Percentiles rank a stretch among this genome's conserved stretches.
Evolutionary conservation across 2,329 filamentous ascomycete species (phyloP).

Genomic region (Cladosporium sp.): DNA sequence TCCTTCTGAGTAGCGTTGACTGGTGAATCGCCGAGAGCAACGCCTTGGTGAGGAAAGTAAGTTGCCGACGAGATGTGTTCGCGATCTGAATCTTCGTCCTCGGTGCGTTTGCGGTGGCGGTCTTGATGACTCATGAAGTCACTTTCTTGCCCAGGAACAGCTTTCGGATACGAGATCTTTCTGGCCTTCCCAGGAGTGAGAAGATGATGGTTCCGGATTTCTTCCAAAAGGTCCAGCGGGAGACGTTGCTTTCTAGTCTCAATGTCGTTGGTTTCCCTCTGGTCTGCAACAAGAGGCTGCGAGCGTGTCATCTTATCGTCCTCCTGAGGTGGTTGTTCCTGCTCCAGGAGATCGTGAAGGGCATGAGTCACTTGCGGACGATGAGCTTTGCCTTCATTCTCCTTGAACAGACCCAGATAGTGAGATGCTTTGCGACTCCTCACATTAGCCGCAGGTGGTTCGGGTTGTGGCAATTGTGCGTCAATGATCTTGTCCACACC

Average conservation of each 20-base stretch:
- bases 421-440: conserved; percentile 61
- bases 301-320: background rate
- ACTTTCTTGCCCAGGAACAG: conserved; percentile 17
- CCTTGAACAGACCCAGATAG: conserved; percentile 57
- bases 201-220: conserved; percentile 51
- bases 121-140: conserved; percentile 15
- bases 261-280: background rate
- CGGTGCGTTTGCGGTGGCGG: conserved; percentile 25
- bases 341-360: conserved; percentile 6
- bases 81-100: conserved; percentile 63
- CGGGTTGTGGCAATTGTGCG: conserved; percentile 54
- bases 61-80: conserved; percentile 84
- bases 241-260: conserved; percentile 28
- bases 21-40: conserved; percentile 37
- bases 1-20: conserved; percentile 18
- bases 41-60: conserved; percentile 69
- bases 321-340: background rate
- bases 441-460: conserved; percentile 45
- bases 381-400: conserved; percentile 25
- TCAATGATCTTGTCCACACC: conserved; percentile 58
- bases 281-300: background rate
- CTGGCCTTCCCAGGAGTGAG: conserved; percentile 42
- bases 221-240: conserved; percentile 48
- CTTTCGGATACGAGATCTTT: conserved; percentile 37
- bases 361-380: conserved; percentile 1